These are phyloP conservation scores for Neofusicoccum ribis DNA, from an alignment of 2,329 filamentous ascomycete genomes.

Conservation along the genomic window DNA sequence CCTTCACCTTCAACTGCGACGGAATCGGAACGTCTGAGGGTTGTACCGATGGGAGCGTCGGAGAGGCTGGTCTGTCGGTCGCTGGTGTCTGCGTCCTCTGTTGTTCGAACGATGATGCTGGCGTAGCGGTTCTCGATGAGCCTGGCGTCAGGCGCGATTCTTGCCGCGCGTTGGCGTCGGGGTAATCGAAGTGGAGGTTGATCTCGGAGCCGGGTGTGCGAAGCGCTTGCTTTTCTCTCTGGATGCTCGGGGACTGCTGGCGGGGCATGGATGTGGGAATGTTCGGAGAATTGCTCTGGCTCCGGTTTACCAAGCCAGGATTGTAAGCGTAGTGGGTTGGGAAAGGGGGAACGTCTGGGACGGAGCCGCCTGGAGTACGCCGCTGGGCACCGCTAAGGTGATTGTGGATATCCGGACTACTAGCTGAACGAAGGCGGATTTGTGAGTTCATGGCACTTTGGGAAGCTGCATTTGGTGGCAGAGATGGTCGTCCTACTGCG, in stretches of 20 bases:
- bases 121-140: slow-evolving; percentile 37
- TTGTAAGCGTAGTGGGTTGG: slow-evolving; percentile 60
- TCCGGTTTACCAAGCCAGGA: slow-evolving; percentile 67
- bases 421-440: slow-evolving; percentile 83
- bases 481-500: slow-evolving; percentile 70
- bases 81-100: slow-evolving; percentile 39
- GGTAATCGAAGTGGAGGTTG: slow-evolving; percentile 43
- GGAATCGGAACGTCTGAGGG: slow-evolving; percentile 42
- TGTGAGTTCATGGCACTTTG: slow-evolving; percentile 53
- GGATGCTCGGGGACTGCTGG: slow-evolving; percentile 69
- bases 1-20: slow-evolving; percentile 92
- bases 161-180: slow-evolving; percentile 31
- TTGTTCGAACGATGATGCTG: slow-evolving; percentile 41
- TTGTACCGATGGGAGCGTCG: slow-evolving; percentile 31
- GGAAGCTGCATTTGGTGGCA: slow-evolving; percentile 65
- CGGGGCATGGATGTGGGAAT: slow-evolving; percentile 63
- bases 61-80: slow-evolving; percentile 41
- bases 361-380: slow-evolving; percentile 46
- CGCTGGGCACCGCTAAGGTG: slow-evolving; percentile 59
- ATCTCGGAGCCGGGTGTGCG: slow-evolving; percentile 19
- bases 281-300: slow-evolving; percentile 77
- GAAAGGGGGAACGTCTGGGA: slow-evolving; percentile 53
- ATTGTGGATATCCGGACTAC: slow-evolving; percentile 89
- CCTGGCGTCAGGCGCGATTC: slow-evolving; percentile 29
- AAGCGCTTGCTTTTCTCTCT: slow-evolving; percentile 51